phyloP scores from a whole-genome alignment of 371 early-diverging fungal species.

The Mucor ambiguus region DNA sequence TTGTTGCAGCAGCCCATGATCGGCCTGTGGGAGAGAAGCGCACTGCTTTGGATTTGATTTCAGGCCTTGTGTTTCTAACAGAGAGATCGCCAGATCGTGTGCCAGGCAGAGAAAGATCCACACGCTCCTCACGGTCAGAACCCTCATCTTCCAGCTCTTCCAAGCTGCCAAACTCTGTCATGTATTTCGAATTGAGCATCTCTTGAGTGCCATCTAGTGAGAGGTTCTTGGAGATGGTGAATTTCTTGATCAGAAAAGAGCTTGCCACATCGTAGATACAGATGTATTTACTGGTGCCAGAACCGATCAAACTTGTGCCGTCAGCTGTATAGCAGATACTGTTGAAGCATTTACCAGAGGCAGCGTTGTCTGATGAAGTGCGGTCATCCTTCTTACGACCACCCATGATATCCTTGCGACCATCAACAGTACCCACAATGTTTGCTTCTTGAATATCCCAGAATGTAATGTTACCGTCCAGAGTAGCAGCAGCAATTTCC shows the following conservation, averaged over 20 bases:
- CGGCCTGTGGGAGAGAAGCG: slow-evolving; percentile 93
- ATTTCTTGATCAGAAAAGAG: slow-evolving; percentile 82
- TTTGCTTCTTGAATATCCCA: slow-evolving; percentile 84
- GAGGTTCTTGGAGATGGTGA: slow-evolving; percentile 88
- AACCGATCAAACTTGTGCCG: slow-evolving; percentile 87
- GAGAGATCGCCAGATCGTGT: slow-evolving; percentile 85
- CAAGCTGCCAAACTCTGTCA: slow-evolving; percentile 93
- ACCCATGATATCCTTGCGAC: slow-evolving; percentile 90
- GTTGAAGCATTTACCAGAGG: slow-evolving; percentile 88
- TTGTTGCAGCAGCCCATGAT: slow-evolving; percentile 96
- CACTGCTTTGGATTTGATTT: slow-evolving; percentile 82
- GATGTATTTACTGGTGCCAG: slow-evolving; percentile 93
- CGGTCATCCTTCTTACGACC: slow-evolving; percentile 81
- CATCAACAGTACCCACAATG: slow-evolving; percentile 82
- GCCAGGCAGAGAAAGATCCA: slow-evolving; percentile 86
- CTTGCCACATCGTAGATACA: slow-evolving; percentile 91
- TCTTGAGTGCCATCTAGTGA: slow-evolving; percentile 93
- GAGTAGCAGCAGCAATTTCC: slow-evolving; percentile 83
- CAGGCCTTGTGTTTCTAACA: slow-evolving; percentile 73
- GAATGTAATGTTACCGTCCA: slow-evolving; percentile 92
- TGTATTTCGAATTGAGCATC: slow-evolving; percentile 83
- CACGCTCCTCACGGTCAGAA: slow-evolving; percentile 83
- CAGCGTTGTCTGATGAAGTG: slow-evolving; percentile 81
- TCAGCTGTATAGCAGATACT: slow-evolving; percentile 94
- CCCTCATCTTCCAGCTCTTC: slow-evolving; percentile 77